These are phyloP conservation scores for Helianthus annuus DNA, from an alignment of 129 eudicot genomes.

Conservation along the genomic window DNA sequence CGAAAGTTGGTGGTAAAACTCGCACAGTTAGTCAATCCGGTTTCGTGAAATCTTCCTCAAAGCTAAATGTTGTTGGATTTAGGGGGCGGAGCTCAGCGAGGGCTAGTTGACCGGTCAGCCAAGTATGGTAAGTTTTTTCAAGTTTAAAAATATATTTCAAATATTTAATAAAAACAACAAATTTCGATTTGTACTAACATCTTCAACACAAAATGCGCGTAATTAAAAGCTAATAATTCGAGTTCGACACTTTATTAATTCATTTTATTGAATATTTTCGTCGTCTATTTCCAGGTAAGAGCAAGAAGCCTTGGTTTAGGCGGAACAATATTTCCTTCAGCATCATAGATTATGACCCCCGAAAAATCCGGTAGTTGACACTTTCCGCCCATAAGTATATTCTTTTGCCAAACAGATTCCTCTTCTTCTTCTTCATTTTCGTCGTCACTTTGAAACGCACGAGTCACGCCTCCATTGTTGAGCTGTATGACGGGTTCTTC, in stretches of 20 bases:
- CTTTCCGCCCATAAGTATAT: conserved; percentile 91
- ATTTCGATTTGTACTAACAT: conserved; percentile 4
- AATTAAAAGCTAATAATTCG: background rate
- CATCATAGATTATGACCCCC: conserved; percentile 73
- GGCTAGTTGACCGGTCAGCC: conserved; percentile 10
- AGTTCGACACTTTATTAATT: background rate
- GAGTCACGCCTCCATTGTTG: conserved; percentile 41
- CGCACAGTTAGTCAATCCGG: conserved; percentile 27
- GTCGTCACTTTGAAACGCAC: conserved; percentile 43
- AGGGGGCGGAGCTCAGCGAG: conserved; percentile 66
- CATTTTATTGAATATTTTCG: background rate
- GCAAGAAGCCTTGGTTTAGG: conserved; percentile 63
- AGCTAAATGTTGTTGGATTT: conserved; percentile 84
- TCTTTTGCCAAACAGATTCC: conserved; percentile 81
- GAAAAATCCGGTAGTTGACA: conserved; percentile 92
- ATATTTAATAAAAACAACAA: too few species aligned
- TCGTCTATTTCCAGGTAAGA: conserved; percentile 71
- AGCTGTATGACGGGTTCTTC: conserved; percentile 68
- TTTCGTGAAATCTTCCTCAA: conserved; percentile 38
- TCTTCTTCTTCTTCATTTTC: conserved; percentile 38
- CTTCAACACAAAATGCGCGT: conserved; percentile 6
- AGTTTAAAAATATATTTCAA: background rate
- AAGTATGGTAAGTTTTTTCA: conserved; percentile 5
- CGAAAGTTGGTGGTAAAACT: conserved; percentile 36
- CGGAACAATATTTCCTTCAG: conserved; percentile 61